These are phyloP conservation scores for Besnoitia besnoiti DNA, from an alignment of 169 alveolate genomes.

Conservation along the genomic window DNA sequence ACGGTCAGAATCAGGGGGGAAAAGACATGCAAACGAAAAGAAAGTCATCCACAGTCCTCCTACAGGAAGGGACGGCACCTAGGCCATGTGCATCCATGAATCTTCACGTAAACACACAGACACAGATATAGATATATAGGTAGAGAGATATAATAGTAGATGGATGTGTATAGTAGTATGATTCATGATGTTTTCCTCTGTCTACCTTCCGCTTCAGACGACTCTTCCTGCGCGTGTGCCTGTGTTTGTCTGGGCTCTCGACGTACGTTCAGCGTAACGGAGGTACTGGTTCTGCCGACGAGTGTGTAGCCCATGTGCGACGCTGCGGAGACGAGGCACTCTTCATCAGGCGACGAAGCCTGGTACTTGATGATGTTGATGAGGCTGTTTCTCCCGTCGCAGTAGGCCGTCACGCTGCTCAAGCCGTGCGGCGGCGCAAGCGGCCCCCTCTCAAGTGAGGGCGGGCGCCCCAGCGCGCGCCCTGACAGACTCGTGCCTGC, in stretches of 20 bases:
- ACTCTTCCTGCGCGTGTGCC: too few relatives aligned
- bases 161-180: too few relatives aligned
- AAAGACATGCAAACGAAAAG: too few relatives aligned
- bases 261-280: not conserved
- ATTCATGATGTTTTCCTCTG: too few relatives aligned
- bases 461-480: not conserved
- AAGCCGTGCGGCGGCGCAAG: not conserved
- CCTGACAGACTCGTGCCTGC: not conserved
- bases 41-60: too few relatives aligned
- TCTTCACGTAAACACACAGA: too few relatives aligned
- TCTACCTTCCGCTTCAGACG: too few relatives aligned
- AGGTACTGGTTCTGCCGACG: constrained; percentile 23
- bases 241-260: not conserved
- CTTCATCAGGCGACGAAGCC: constrained; percentile 92
- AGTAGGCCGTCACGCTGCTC: not conserved
- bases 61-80: too few relatives aligned
- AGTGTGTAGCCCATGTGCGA: constrained; percentile 75
- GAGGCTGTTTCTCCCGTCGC: not conserved
- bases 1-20: not conserved
- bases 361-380: constrained; percentile 68
- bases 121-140: too few relatives aligned
- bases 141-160: too few relatives aligned
- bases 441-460: not conserved
- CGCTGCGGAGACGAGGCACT: constrained; percentile 85
- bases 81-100: too few relatives aligned